Evolutionary conservation across 148 eudicot genomes (phyloP).

Genomic region (Cornus kousa): DNA sequence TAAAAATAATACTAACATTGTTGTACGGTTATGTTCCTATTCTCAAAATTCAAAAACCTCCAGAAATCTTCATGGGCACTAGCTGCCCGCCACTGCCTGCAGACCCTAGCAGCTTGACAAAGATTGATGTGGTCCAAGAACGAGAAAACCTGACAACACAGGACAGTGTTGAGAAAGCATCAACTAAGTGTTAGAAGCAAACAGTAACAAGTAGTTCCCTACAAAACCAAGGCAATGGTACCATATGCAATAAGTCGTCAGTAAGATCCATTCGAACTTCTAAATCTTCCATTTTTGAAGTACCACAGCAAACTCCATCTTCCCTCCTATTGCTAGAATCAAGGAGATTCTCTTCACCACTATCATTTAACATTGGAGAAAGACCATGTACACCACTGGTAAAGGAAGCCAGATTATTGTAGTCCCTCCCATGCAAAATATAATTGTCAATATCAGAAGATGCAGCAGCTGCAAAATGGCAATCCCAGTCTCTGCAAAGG

Average conservation of each 20-base stretch:
- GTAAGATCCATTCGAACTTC: constrained; percentile 92
- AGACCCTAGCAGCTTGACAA: constrained; percentile 86
- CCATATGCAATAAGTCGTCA: constrained; percentile 96
- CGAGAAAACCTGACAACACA: constrained; percentile 67
- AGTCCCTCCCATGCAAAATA: constrained; percentile 19
- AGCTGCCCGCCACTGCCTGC: constrained; percentile 94
- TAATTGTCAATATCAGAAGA: constrained; percentile 25
- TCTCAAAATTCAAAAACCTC: constrained; percentile 77
- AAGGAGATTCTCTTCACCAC: constrained; percentile 25
- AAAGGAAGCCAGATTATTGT: constrained; percentile 15
- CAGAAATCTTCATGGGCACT: constrained; percentile 98
- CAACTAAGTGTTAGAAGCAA: neutral
- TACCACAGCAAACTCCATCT: constrained; percentile 21
- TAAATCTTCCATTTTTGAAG: constrained; percentile 37
- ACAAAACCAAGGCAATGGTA: constrained; percentile 15
- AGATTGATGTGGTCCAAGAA: constrained; percentile 80
- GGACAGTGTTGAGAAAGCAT: neutral
- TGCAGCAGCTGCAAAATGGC: constrained; percentile 26
- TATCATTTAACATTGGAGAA: constrained; percentile 26
- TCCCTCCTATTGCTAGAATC: constrained; percentile 25
- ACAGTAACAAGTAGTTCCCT: neutral
- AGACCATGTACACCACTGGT: constrained; percentile 24
- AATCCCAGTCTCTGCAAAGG: constrained; percentile 45
- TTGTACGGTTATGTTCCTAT: constrained; percentile 52
- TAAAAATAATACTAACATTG: constrained; percentile 64